Conservation (phyloP, 176 grass and related monocot genomes). For the Olyra latifolia region DNA sequence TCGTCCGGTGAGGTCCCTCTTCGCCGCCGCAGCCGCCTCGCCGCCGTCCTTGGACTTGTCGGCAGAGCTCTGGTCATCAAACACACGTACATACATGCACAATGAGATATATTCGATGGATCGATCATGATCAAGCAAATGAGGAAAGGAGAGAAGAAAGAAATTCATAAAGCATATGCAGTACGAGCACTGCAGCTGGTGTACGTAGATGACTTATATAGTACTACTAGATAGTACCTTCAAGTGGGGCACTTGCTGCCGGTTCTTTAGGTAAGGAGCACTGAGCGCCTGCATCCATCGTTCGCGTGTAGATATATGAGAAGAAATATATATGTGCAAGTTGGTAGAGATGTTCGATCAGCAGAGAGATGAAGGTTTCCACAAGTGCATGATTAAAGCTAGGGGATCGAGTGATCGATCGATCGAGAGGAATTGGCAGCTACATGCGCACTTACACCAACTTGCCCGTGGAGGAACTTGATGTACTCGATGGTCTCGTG, state of each 20-base stretch:
- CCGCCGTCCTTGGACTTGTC: conserved; percentile 32
- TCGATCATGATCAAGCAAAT: background rate
- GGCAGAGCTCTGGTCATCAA: background rate
- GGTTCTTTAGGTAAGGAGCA: conserved; percentile 78
- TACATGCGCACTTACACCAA: conserved; percentile 71
- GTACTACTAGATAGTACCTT: conserved; percentile 41
- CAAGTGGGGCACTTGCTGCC: conserved; percentile 62
- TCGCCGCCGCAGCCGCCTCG: conserved; percentile 25
- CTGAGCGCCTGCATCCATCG: conserved; percentile 53
- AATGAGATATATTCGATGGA: background rate
- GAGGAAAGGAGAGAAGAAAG: background rate
- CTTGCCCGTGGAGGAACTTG: conserved; percentile 96
- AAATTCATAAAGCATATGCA: background rate
- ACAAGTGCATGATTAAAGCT: conserved; percentile 26
- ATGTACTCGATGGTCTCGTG: conserved; percentile 98
- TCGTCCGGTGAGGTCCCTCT: conserved; percentile 54
- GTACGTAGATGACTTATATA: background rate
- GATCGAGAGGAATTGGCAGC: background rate
- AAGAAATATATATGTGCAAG: background rate
- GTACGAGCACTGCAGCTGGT: background rate
- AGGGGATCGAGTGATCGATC: too few relatives aligned
- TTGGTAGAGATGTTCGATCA: background rate
- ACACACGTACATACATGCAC: background rate
- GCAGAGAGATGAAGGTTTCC: background rate
- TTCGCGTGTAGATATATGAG: background rate